Evolutionary conservation across 345 rosid species (phyloP).

Genomic region (Eucalyptus virginea): DNA sequence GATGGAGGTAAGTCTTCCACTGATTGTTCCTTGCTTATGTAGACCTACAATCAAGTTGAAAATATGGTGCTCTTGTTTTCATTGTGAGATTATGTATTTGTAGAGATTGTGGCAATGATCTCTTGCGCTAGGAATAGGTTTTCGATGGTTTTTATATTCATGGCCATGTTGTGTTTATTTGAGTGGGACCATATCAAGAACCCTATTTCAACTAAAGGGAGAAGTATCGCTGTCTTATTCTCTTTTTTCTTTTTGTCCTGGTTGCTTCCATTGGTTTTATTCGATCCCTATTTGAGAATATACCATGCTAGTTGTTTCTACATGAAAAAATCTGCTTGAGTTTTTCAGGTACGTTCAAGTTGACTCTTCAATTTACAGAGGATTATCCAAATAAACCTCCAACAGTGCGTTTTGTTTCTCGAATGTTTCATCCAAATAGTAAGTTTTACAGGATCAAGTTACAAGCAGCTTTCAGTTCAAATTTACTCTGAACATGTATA

Average conservation of each 20-base stretch:
- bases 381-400: slow-evolving; percentile 61
- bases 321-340: background rate
- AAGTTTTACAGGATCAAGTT: background rate
- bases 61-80: background rate
- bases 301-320: background rate
- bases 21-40: background rate
- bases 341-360: slow-evolving; percentile 43
- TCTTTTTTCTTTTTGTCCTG: background rate
- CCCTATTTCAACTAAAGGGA: background rate
- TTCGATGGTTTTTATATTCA: background rate
- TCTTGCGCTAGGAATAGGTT: background rate
- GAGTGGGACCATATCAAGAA: background rate
- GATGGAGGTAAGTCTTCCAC: slow-evolving; percentile 55
- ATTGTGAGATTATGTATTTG: background rate
- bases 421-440: slow-evolving; percentile 56
- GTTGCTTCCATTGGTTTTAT: background rate
- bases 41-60: background rate
- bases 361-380: slow-evolving; percentile 45
- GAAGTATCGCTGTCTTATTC: background rate
- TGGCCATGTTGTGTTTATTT: background rate
- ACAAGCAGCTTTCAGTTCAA: background rate
- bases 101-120: background rate
- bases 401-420: slow-evolving; percentile 43
- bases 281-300: background rate
- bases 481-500: background rate